Percentiles rank a stretch among this genome's conserved stretches.
Evolutionary conservation across 1,284 basidiomycete genomes (phyloP).

Genomic region (Stygiomarasmius scandens): DNA sequence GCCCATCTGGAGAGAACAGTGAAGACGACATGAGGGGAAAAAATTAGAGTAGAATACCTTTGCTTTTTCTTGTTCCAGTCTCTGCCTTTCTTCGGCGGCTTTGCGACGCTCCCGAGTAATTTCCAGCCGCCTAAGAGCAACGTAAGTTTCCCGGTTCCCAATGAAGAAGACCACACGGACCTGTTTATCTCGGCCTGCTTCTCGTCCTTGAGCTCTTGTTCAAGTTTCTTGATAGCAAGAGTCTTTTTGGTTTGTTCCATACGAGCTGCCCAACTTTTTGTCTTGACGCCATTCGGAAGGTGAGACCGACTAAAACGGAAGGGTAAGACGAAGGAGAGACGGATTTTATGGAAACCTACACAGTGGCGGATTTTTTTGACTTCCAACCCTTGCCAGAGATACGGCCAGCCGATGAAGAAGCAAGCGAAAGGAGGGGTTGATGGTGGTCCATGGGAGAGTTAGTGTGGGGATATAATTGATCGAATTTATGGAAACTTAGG

Average conservation of each 20-base stretch:
- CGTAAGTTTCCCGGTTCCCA: constrained; percentile 3
- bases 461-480: neutral
- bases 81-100: constrained; percentile 68
- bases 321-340: constrained; percentile 12
- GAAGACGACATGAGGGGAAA: constrained; percentile 9
- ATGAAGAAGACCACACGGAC: constrained; percentile 36
- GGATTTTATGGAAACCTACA: constrained; percentile 42
- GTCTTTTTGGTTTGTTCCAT: constrained; percentile 69
- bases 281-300: constrained; percentile 64
- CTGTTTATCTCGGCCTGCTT: constrained; percentile 67
- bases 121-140: constrained; percentile 55
- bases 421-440: constrained; percentile 37
- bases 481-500: constrained; percentile 6
- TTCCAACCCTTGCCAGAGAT: constrained; percentile 75
- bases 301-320: constrained; percentile 59
- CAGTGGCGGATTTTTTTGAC: constrained; percentile 56
- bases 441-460: neutral
- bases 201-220: constrained; percentile 74
- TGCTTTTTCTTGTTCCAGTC: constrained; percentile 72
- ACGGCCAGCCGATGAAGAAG: constrained; percentile 61
- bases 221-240: constrained; percentile 70
- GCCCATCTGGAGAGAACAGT: constrained; percentile 60
- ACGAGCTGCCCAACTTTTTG: constrained; percentile 66
- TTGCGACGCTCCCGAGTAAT: constrained; percentile 70
- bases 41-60: constrained; percentile 48